Base-by-base conservation (phyloP, 148 eudicot genomes). In the Simmondsia chinensis region DNA sequence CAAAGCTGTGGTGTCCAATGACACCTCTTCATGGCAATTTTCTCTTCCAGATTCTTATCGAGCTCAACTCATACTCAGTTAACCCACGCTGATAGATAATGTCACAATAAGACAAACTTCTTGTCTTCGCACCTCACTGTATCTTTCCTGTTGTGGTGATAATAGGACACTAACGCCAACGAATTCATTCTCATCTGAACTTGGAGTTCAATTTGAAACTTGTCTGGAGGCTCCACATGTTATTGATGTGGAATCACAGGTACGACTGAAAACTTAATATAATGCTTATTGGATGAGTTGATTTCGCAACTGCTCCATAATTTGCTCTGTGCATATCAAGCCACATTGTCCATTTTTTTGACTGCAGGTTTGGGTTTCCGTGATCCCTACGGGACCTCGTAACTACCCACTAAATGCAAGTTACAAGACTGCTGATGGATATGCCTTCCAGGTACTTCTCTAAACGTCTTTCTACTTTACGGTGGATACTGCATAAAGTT, bases 171-270 rank as follows among this genome's bases (percentile, higher is more conserved):
- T 91, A 10, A 85, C 95, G 39, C 99, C 99, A 20, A 60, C 86
- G 86, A 64, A 65, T 64, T 82, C 99, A 26, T 82, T 91, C 60
- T 77, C 94, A 18, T 91, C 99, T 52, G 99, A 91, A 74, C 88
- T 91, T 46, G 99, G 94, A 33, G 69, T 86, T 46, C 76, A 75
- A 34, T 91, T 91, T 75, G 89, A 83, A 40, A 72, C 83, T 46
- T 70, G 63, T 41, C 74, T 91, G 45, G 95, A 91, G 69, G 95
- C 99, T 60, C 95, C 94, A 21, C 99, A 91, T 39, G 78, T 91
- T 31, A 79, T 91, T 54, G 74, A 91, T 42, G 71, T 63, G 30
- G 89, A 86, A n/a, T 72, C 95, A 33, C 99, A 91, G 89, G 99
- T 88, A 42, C 35, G 30, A 26, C 5, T 41, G 36, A 22, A 32